phyloP scores from a whole-genome alignment of 768 basidiomycete genomes.

The Russula sp. region DNA sequence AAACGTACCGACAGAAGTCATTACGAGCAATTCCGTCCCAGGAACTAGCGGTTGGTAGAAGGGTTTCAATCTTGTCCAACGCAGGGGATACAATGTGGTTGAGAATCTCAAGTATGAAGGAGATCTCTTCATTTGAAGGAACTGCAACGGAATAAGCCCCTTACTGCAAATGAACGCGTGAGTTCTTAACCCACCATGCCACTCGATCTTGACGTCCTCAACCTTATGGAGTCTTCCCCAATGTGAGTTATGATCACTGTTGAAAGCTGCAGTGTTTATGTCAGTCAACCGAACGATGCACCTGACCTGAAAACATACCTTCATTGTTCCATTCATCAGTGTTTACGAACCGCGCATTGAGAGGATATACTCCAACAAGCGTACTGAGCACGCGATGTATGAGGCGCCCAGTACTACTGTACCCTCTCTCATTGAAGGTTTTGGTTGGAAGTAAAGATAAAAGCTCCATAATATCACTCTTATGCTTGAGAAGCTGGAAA shows the following conservation, averaged over 20 bases:
- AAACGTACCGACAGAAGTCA: conserved; percentile 72
- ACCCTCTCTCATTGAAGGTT: conserved; percentile 85
- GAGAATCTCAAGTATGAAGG: conserved; percentile 72
- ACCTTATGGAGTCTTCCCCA: conserved; percentile 82
- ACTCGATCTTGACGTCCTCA: conserved; percentile 75
- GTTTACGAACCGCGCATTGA: conserved; percentile 77
- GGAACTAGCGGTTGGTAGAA: conserved; percentile 46
- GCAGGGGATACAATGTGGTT: conserved; percentile 59
- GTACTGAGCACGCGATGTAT: conserved; percentile 71
- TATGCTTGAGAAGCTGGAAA: conserved; percentile 60
- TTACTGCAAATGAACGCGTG: neutral
- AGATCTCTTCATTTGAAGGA: conserved; percentile 62
- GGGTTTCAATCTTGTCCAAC: conserved; percentile 55
- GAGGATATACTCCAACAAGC: conserved; percentile 65
- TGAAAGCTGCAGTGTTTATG: conserved; percentile 41
- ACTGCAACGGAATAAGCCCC: conserved; percentile 32
- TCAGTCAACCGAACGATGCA: neutral
- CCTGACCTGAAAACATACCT: conserved; percentile 40
- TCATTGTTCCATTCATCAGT: conserved; percentile 69
- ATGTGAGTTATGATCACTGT: conserved; percentile 50
- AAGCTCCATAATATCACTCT: conserved; percentile 53
- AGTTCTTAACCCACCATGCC: conserved; percentile 58
- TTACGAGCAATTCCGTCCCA: conserved; percentile 68
- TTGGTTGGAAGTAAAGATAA: conserved; percentile 63
- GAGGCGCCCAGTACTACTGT: conserved; percentile 69